Evolutionary conservation across 2,329 filamentous ascomycete genomes (phyloP).

Genomic region (Alternaria metachromatica): DNA sequence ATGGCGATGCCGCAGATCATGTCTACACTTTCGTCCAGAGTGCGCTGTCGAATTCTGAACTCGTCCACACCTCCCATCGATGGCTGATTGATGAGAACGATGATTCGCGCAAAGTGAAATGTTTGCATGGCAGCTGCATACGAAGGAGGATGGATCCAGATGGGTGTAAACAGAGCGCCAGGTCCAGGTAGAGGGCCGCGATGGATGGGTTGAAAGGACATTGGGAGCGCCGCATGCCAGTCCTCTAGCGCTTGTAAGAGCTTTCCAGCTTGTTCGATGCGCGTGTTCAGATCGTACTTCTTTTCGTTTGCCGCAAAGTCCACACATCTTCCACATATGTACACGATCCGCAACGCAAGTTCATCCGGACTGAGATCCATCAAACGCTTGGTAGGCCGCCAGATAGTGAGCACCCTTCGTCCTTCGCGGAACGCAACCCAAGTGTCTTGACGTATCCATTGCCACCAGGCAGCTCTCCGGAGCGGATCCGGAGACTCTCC

Average conservation of each 20-base stretch:
- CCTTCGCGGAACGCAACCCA: slow-evolving; percentile 69
- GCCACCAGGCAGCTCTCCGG: slow-evolving; percentile 68
- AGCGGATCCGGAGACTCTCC: slow-evolving; percentile 63
- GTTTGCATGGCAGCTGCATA: slow-evolving; percentile 58
- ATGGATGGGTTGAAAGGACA: slow-evolving; percentile 55
- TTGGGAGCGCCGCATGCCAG: slow-evolving; percentile 56
- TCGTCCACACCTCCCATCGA: slow-evolving; percentile 58
- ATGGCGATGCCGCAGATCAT: slow-evolving; percentile 60
- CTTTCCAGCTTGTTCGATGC: slow-evolving; percentile 56
- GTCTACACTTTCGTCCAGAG: slow-evolving; percentile 57
- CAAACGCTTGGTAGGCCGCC: slow-evolving; percentile 60
- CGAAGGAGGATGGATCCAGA: slow-evolving; percentile 41
- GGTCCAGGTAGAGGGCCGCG: slow-evolving; percentile 16
- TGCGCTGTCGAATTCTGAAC: slow-evolving; percentile 54
- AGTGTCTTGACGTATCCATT: slow-evolving; percentile 70
- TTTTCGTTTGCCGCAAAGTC: slow-evolving; percentile 65
- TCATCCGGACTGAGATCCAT: slow-evolving; percentile 60
- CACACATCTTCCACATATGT: slow-evolving; percentile 63
- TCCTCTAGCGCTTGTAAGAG: slow-evolving; percentile 59
- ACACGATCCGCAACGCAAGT: slow-evolving; percentile 61
- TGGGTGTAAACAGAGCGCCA: slow-evolving; percentile 24
- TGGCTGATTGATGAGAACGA: slow-evolving; percentile 62
- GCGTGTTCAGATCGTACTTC: slow-evolving; percentile 51
- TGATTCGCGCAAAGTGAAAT: slow-evolving; percentile 60
- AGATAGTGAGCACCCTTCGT: slow-evolving; percentile 64